Evolutionary conservation across 2,329 filamentous ascomycete genomes (phyloP).

Genomic region (Ceratocystis lukuohia): DNA sequence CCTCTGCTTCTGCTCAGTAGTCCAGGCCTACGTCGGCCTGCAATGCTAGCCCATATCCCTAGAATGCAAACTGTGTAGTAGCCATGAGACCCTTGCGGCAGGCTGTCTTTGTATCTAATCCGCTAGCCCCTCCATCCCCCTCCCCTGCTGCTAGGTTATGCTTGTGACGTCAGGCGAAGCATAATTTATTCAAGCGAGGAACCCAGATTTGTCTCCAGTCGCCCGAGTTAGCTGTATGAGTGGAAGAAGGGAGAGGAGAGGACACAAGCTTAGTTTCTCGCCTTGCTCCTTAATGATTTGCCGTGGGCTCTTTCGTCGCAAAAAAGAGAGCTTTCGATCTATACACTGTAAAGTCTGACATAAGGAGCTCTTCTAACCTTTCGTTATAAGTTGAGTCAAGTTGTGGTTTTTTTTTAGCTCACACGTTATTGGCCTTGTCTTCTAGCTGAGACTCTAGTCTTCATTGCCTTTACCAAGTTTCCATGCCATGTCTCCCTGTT

Average conservation of each 20-base stretch:
- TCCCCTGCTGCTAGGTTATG: not conserved
- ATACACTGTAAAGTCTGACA: no score
- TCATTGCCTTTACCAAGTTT: not conserved
- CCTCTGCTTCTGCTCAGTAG: no score
- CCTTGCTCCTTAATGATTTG: not conserved
- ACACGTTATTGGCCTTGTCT: not conserved
- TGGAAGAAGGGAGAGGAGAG: not conserved
- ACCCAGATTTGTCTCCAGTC: not conserved
- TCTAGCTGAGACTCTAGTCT: not conserved
- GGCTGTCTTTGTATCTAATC: not conserved
- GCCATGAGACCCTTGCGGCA: not conserved
- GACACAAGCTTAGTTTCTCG: conserved; percentile 6
- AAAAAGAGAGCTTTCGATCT: not conserved
- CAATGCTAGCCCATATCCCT: no score
- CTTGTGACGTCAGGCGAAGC: conserved; percentile 1
- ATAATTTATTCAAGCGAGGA: not conserved
- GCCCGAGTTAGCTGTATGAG: not conserved
- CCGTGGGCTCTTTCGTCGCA: not conserved
- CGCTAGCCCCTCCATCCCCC: not conserved
- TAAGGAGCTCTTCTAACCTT: no score
- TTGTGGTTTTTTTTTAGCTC: not conserved
- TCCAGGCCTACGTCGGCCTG: no score
- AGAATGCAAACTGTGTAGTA: not conserved
- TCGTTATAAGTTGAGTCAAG: not conserved
- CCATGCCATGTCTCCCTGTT: not conserved